Evolutionary conservation across 2,329 filamentous ascomycete genomes (phyloP).

Genomic region (Huntiella savannae): DNA sequence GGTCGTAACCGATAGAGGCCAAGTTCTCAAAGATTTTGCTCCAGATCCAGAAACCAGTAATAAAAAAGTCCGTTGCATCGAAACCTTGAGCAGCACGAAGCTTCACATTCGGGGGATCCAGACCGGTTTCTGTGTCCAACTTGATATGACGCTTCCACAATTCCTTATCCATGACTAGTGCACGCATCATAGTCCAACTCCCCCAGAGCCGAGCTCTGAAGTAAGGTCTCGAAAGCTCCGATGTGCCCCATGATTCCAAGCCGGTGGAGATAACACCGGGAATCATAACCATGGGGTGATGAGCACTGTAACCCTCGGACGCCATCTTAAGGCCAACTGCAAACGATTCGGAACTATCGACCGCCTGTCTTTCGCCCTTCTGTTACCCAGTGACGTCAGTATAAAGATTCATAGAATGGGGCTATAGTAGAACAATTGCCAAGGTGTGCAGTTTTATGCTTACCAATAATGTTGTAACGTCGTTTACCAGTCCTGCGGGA

Average conservation of each 20-base stretch:
- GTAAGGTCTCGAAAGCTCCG: constrained; percentile 66
- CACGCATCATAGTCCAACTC: constrained; percentile 97
- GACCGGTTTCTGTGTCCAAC: constrained; percentile 76
- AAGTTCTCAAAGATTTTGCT: constrained; percentile 96
- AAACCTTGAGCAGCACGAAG: constrained; percentile 87
- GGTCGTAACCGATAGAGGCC: constrained; percentile 89
- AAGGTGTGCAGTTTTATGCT: constrained; percentile 16
- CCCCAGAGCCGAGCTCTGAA: constrained; percentile 93
- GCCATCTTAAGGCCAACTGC: constrained; percentile 70
- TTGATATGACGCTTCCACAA: constrained; percentile 93
- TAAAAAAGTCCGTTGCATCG: constrained; percentile 92
- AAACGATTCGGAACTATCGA: constrained; percentile 85
- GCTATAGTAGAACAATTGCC: background rate
- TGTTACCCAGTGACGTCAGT: constrained; percentile 17
- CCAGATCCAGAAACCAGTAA: constrained; percentile 93
- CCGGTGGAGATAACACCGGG: constrained; percentile 95
- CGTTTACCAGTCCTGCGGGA: constrained; percentile 55
- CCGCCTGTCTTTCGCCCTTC: constrained; percentile 66
- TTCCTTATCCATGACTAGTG: constrained; percentile 80
- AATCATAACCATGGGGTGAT: constrained; percentile 90
- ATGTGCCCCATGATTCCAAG: constrained; percentile 89
- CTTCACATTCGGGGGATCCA: constrained; percentile 82
- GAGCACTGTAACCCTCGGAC: constrained; percentile 58
- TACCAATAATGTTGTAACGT: constrained; percentile 72
- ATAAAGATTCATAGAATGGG: background rate